Percentiles rank a stretch among this genome's conserved stretches.
Conservation (phyloP, 371 early-diverging fungal species). For the Mucor saturninus region DNA sequence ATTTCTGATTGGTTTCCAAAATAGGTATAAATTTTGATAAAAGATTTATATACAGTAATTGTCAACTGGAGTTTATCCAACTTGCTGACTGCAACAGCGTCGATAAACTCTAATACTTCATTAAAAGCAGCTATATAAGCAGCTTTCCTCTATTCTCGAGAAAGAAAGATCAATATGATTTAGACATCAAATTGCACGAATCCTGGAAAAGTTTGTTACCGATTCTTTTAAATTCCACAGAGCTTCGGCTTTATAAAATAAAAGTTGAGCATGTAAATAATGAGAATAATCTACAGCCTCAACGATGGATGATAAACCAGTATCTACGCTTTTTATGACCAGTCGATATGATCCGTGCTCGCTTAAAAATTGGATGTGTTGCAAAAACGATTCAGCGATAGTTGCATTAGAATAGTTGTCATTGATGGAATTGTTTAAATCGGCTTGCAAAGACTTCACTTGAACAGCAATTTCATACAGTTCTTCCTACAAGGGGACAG, state of each 20-base stretch:
- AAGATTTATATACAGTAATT: slow-evolving; percentile 2
- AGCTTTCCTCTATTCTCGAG: too few species aligned
- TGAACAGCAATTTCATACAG: neutral
- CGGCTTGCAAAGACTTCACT: slow-evolving; percentile 1
- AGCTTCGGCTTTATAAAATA: slow-evolving; percentile 5
- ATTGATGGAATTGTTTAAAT: neutral
- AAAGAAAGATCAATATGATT: too few species aligned
- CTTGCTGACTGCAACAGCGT: neutral
- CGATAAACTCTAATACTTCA: slow-evolving; percentile 15
- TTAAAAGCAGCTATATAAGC: too few species aligned
- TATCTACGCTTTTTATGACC: slow-evolving; percentile 5
- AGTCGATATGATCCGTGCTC: slow-evolving; percentile 7
- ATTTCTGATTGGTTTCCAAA: neutral
- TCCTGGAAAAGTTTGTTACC: neutral
- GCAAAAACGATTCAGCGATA: slow-evolving; percentile 3
- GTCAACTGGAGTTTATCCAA: slow-evolving; percentile 10
- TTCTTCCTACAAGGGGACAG: neutral
- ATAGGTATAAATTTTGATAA: slow-evolving; percentile 3
- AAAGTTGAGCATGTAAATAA: slow-evolving; percentile 5
- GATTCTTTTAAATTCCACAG: slow-evolving; percentile 20
- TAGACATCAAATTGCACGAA: too few species aligned
- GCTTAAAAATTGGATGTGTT: neutral
- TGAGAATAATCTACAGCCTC: slow-evolving; percentile 9
- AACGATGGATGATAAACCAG: neutral
- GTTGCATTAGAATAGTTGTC: slow-evolving; percentile 1